phyloP scores from a whole-genome alignment of 2,329 filamentous ascomycete species.

The Penicillium palitans region DNA sequence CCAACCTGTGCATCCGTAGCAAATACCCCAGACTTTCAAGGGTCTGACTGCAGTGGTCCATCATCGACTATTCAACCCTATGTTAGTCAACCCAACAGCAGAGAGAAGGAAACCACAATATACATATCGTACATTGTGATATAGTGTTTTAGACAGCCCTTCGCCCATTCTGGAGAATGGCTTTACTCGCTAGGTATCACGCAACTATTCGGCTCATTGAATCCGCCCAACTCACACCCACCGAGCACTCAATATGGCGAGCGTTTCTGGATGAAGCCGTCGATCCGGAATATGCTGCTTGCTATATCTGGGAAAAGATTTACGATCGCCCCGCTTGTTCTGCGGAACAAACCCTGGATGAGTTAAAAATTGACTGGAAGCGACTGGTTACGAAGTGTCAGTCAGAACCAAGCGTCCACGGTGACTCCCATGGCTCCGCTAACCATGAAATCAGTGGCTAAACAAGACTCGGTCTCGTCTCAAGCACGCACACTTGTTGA shows the following conservation, averaged over 20 bases:
- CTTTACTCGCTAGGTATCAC: slow-evolving; percentile 28
- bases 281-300: slow-evolving; percentile 4
- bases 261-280: slow-evolving; percentile 3
- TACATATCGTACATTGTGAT: background rate
- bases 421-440: background rate
- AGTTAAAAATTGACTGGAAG: background rate
- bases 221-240: slow-evolving; percentile 7
- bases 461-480: background rate
- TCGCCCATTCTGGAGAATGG: background rate
- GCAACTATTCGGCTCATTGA: background rate
- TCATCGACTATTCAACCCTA: background rate
- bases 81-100: background rate
- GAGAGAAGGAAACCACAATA: background rate
- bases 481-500: background rate
- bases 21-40: background rate
- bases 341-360: background rate
- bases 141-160: background rate
- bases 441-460: background rate
- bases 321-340: background rate
- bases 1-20: background rate
- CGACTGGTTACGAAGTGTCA: background rate
- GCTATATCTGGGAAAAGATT: slow-evolving; percentile 3
- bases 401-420: background rate
- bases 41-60: background rate
- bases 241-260: slow-evolving; percentile 11